Evolutionary conservation across 2,329 filamentous ascomycete species (phyloP), one percentile per base, ranked within the genome.

Genomic region (Acrodontium crateriforme): DNA sequence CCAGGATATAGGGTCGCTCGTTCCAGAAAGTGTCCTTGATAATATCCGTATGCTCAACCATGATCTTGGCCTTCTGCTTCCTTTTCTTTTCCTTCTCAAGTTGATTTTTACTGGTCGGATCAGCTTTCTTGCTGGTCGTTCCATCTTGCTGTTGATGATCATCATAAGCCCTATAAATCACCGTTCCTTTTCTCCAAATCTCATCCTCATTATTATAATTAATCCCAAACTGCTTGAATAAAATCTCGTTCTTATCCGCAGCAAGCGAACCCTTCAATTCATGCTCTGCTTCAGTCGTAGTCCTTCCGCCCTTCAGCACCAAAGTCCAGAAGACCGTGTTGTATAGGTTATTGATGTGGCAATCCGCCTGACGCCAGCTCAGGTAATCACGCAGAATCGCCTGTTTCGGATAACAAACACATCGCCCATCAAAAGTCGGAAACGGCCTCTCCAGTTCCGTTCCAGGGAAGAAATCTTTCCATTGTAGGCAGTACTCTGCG

Each of bases 171-270:
- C 85, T 70, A 52, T 85, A 89, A 4, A 95, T 57, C 2, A 94
- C 78, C 40, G 82, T 95, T 4, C 89, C 89, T 53, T 95, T 98
- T 53, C 78, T 89, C 55, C 72, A 93, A 10, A 94, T 84, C 38
- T 91, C 83, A 0, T 74, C 73, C 54, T 98, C 89, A 41, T 93
- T 89, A 55, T 98, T 98, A 59, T 98, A 98, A 57, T 98, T 98
- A 50, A 95, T 85, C 3, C 75, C 71, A 53, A 93, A 95, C 15
- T 69, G 68, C 2, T 75, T 79, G 54, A 89, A 98, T 9, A 98
- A 60, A 12, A 98, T 91, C 60, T 98, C 89, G 49, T 98, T 89
- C 60, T 98, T 98, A 46, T 95, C 84, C 3, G 73, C 65, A 3
- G 85, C 71, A 2, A 91, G 56, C 0, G 84, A 91, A 3, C 87